Conservation (phyloP, 2,329 filamentous ascomycete genomes). For the Whalleya microplaca region DNA sequence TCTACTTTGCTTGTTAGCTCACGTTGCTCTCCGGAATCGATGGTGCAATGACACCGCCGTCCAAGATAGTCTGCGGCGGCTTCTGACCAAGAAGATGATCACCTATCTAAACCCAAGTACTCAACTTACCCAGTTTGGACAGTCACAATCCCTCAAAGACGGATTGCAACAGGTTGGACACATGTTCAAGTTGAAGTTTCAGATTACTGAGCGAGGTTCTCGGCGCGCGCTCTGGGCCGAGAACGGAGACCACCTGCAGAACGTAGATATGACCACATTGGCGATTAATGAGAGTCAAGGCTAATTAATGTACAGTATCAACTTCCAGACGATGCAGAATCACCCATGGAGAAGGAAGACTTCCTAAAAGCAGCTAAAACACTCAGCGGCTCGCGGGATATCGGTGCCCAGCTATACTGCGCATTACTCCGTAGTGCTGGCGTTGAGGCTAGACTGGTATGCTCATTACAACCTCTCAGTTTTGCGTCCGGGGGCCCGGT, state of each 20-base stretch:
- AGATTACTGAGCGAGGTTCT: conserved; percentile 71
- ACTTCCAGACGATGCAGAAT: conserved; percentile 66
- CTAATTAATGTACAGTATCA: conserved; percentile 48
- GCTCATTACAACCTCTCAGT: conserved; percentile 82
- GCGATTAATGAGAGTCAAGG: conserved; percentile 8
- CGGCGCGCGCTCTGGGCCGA: conserved; percentile 77
- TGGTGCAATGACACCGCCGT: conserved; percentile 83
- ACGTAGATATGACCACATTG: conserved; percentile 47
- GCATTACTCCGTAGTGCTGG: conserved; percentile 82
- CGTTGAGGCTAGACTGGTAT: conserved; percentile 81
- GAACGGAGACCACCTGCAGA: conserved; percentile 60
- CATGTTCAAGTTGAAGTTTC: conserved; percentile 71
- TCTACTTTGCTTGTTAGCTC: conserved; percentile 78
- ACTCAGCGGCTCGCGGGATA: conserved; percentile 81
- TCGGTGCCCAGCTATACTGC: conserved; percentile 90
- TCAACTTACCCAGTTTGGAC: conserved; percentile 72
- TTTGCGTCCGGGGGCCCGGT: conserved; percentile 61
- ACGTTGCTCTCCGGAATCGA: conserved; percentile 76
- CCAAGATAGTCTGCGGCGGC: conserved; percentile 66
- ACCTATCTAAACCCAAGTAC: conserved; percentile 70
- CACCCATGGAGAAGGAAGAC: conserved; percentile 69
- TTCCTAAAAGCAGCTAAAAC: conserved; percentile 72
- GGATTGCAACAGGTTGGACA: conserved; percentile 72
- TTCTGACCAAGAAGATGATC: conserved; percentile 69
- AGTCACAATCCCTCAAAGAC: conserved; percentile 75